Evolutionary conservation across 768 basidiomycete species (phyloP).

Genomic region (Xanthoconium stramineum): DNA sequence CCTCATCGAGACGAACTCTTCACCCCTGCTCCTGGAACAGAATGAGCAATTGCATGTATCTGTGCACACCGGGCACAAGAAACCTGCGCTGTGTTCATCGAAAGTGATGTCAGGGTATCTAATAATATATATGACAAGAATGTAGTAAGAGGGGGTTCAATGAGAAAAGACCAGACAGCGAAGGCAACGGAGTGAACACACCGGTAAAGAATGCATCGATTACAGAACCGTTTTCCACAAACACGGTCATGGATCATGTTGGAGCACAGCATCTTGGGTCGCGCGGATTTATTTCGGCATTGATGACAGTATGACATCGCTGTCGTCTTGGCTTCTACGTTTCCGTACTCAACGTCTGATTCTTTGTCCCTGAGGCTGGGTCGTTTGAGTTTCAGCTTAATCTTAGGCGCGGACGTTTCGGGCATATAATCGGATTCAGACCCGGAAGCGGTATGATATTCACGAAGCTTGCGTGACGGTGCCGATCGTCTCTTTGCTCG

Average conservation of each 20-base stretch:
- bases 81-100: slow-evolving; percentile 26
- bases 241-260: slow-evolving; percentile 9
- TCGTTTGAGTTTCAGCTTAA: slow-evolving; percentile 5
- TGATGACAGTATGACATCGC: slow-evolving; percentile 34
- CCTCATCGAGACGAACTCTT: slow-evolving; percentile 39
- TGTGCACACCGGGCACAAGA: slow-evolving; percentile 45
- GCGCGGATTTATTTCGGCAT: slow-evolving; percentile 26
- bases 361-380: background rate
- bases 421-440: slow-evolving; percentile 19
- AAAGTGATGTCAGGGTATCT: slow-evolving; percentile 42
- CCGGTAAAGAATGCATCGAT: slow-evolving; percentile 34
- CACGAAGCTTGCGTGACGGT: slow-evolving; percentile 19
- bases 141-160: background rate
- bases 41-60: slow-evolving; percentile 47
- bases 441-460: background rate
- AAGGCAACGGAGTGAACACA: slow-evolving; percentile 11
- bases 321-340: background rate
- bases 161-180: slow-evolving; percentile 2
- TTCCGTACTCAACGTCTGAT: background rate
- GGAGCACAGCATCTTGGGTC: slow-evolving; percentile 38
- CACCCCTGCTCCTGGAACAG: slow-evolving; percentile 46
- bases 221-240: slow-evolving; percentile 36
- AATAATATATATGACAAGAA: background rate
- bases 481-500: slow-evolving; percentile 2
- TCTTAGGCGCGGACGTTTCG: background rate